These are phyloP conservation scores for Neurospora sp. DNA, from an alignment of 495 filamentous ascomycete genomes.

Conservation along the genomic window DNA sequence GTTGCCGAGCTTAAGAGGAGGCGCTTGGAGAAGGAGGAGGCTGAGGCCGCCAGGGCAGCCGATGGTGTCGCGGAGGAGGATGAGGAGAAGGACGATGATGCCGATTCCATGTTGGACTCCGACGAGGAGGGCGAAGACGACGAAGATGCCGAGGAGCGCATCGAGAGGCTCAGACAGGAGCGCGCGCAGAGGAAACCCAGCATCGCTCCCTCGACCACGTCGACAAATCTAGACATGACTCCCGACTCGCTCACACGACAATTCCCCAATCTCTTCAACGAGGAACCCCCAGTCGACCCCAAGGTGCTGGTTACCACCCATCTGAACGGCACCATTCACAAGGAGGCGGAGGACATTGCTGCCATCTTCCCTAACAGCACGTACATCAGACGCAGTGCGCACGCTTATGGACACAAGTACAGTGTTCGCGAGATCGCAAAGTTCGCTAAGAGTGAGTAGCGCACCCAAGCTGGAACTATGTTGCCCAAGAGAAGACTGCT, in stretches of 20 bases:
- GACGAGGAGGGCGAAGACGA: conserved; percentile 35
- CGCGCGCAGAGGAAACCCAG: conserved; percentile 42
- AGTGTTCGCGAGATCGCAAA: conserved; percentile 79
- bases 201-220: conserved; percentile 51
- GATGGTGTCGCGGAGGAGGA: conserved; percentile 34
- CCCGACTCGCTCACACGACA: conserved; percentile 57
- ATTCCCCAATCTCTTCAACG: conserved; percentile 74
- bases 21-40: conserved; percentile 55
- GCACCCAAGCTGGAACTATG: neutral
- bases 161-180: conserved; percentile 32
- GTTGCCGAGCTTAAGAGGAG: conserved; percentile 64
- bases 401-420: conserved; percentile 75
- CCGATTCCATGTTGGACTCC: conserved; percentile 63
- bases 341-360: conserved; percentile 67
- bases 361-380: conserved; percentile 70
- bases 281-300: conserved; percentile 47
- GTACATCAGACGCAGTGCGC: conserved; percentile 76
- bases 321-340: conserved; percentile 73
- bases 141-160: conserved; percentile 33
- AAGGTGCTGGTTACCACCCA: conserved; percentile 87
- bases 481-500: neutral
- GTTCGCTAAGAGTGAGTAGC: conserved; percentile 53
- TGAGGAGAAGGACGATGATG: conserved; percentile 44
- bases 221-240: conserved; percentile 61
- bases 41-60: conserved; percentile 32